Evolutionary conservation across 805 yeast genomes (phyloP).

Genomic region (Candida berthetii): DNA sequence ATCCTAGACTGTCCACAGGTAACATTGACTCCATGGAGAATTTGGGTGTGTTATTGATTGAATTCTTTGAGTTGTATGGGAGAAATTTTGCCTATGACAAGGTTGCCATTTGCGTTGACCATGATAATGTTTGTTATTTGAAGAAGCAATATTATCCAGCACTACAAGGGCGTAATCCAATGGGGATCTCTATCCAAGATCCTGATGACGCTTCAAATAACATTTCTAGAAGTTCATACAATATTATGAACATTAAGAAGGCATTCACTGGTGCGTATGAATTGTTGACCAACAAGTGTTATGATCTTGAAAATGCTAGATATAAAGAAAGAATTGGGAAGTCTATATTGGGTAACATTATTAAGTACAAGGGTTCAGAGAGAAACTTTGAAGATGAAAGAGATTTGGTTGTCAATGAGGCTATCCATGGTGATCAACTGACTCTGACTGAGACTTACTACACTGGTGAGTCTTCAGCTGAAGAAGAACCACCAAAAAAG

Average conservation of each 20-base stretch:
- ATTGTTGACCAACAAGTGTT: slow-evolving; percentile 66
- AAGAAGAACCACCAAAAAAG: slow-evolving; percentile 11
- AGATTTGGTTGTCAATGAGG: slow-evolving; percentile 53
- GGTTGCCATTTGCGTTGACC: slow-evolving; percentile 58
- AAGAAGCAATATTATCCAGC: slow-evolving; percentile 48
- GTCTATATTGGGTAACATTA: slow-evolving; percentile 75
- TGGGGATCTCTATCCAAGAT: slow-evolving; percentile 75
- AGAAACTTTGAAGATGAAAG: slow-evolving; percentile 79
- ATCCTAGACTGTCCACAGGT: slow-evolving; percentile 67
- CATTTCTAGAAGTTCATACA: slow-evolving; percentile 80
- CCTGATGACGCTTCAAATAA: slow-evolving; percentile 84
- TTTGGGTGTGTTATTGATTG: slow-evolving; percentile 80
- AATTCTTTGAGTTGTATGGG: slow-evolving; percentile 91
- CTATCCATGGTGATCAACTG: slow-evolving; percentile 27
- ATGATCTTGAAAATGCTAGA: slow-evolving; percentile 58
- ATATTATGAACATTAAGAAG: slow-evolving; percentile 70
- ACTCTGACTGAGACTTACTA: not conserved
- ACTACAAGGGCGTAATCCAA: slow-evolving; percentile 49
- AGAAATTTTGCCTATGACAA: slow-evolving; percentile 80
- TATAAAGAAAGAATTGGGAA: slow-evolving; percentile 63
- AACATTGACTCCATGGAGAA: slow-evolving; percentile 67
- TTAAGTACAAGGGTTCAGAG: slow-evolving; percentile 65
- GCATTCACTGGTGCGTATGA: slow-evolving; percentile 90
- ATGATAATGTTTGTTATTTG: slow-evolving; percentile 54
- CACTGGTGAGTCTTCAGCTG: not conserved